A percentile compares a stretch with the other conserved stretches of the same genome.
phyloP scores from a whole-genome alignment of 768 basidiomycete genomes.

The Pisolithus albus region DNA sequence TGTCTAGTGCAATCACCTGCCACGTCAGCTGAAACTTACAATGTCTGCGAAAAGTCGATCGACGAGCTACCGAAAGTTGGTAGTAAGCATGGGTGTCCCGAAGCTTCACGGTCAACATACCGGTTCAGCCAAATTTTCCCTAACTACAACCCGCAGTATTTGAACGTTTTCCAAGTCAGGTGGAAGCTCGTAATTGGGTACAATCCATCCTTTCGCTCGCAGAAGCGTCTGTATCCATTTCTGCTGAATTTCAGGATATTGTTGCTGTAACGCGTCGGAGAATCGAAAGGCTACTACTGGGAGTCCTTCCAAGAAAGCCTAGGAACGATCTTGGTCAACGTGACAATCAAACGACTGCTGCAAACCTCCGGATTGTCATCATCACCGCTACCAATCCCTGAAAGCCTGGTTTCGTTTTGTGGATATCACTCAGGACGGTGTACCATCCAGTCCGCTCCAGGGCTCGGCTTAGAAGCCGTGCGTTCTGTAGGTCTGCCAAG shows the following conservation, averaged over 20 bases:
- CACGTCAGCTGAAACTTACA: conserved; percentile 32
- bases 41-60: conserved; percentile 65
- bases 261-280: conserved; percentile 43
- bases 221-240: conserved; percentile 48
- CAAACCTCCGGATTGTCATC: conserved; percentile 54
- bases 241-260: conserved; percentile 53
- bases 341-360: conserved; percentile 8
- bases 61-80: conserved; percentile 37
- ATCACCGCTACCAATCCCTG: conserved; percentile 30
- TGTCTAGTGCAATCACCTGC: conserved; percentile 3
- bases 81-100: conserved; percentile 21
- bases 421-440: conserved; percentile 49
- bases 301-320: conserved; percentile 43
- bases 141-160: conserved; percentile 57
- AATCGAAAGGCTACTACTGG: conserved; percentile 52
- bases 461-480: conserved; percentile 55
- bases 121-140: conserved; percentile 48
- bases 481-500: conserved; percentile 48
- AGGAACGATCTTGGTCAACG: conserved; percentile 1
- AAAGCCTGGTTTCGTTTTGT: conserved; percentile 30
- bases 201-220: conserved; percentile 48
- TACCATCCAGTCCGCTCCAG: conserved; percentile 53
- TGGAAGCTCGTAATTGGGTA: conserved; percentile 55
- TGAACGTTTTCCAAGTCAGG: conserved; percentile 44
- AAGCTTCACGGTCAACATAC: conserved; percentile 29